Percentiles rank a stretch among this genome's conserved stretches.
These are phyloP conservation scores for Gossypium gossypioides DNA, from an alignment of 441 rosid genomes.

Conservation along the genomic window DNA sequence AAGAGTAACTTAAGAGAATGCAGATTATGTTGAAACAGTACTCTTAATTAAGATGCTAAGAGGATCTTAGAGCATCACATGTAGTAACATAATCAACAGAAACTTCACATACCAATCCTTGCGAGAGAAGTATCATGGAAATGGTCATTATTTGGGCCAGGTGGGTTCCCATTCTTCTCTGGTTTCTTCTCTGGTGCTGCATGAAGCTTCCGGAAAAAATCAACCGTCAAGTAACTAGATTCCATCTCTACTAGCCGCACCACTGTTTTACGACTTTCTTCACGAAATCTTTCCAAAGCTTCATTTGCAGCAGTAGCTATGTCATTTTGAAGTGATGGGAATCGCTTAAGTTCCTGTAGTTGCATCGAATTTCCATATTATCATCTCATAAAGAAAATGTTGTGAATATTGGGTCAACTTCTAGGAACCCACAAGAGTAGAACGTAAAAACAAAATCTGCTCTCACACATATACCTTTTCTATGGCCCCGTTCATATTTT, in stretches of 20 bases:
- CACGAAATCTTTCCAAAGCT: conserved; percentile 86
- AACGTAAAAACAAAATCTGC: neutral
- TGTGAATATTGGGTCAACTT: neutral
- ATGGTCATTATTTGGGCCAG: conserved; percentile 53
- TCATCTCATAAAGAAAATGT: neutral
- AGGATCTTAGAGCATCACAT: neutral
- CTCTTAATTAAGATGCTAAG: neutral
- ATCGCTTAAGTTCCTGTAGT: conserved; percentile 81
- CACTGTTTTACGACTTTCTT: conserved; percentile 84
- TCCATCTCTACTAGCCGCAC: conserved; percentile 91
- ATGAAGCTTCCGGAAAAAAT: conserved; percentile 88
- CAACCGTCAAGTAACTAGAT: conserved; percentile 90
- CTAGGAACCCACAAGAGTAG: neutral
- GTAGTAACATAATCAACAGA: conserved; percentile 1
- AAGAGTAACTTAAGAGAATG: neutral
- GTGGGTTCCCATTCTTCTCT: conserved; percentile 49
- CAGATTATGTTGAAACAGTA: neutral
- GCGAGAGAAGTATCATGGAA: conserved; percentile 72
- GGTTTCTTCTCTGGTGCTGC: conserved; percentile 56
- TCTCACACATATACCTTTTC: neutral
- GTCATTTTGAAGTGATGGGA: conserved; percentile 78
- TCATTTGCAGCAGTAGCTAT: conserved; percentile 92
- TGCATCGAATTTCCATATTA: conserved; percentile 6
- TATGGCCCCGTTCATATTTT: neutral
- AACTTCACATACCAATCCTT: conserved; percentile 53